A percentile compares a stretch with the other conserved stretches of the same genome.
phyloP scores from a whole-genome alignment of 2,329 filamentous ascomycete species.

The Calonectria honghensis region DNA sequence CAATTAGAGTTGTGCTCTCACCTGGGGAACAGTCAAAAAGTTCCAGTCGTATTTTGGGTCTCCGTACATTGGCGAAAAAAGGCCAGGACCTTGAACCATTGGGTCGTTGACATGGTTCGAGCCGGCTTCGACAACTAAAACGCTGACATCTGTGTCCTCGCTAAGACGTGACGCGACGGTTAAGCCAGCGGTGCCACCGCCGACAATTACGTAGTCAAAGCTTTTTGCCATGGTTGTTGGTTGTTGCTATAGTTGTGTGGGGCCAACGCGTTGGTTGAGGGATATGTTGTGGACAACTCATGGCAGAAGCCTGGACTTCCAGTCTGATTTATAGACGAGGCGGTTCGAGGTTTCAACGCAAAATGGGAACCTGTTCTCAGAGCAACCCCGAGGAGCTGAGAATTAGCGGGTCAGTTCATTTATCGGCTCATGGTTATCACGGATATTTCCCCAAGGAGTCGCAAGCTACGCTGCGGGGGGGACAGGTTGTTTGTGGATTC shows the following conservation, averaged over 20 bases:
- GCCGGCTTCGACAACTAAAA: constrained; percentile 8
- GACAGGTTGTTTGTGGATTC: background rate
- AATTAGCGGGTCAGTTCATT: background rate
- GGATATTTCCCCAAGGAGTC: background rate
- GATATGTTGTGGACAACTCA: background rate
- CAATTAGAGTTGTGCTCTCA: background rate
- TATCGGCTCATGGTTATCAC: background rate
- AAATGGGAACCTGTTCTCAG: too few relatives aligned
- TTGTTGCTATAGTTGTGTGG: background rate
- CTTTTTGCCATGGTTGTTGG: background rate
- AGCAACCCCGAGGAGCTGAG: too few relatives aligned
- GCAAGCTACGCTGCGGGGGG: background rate
- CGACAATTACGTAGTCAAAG: constrained; percentile 11
- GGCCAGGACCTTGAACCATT: background rate
- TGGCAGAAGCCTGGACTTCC: background rate
- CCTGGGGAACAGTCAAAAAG: constrained; percentile 15
- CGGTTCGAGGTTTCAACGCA: background rate
- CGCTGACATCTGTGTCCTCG: background rate
- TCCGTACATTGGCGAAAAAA: background rate
- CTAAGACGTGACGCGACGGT: constrained; percentile 7
- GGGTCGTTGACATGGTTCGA: constrained; percentile 1
- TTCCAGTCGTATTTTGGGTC: constrained; percentile 18
- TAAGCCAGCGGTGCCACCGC: constrained; percentile 2
- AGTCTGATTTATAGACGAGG: background rate
- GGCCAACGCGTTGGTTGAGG: background rate